Base-by-base conservation (phyloP, 2,329 filamentous ascomycete genomes). In the Dichotomopilus funicola region DNA sequence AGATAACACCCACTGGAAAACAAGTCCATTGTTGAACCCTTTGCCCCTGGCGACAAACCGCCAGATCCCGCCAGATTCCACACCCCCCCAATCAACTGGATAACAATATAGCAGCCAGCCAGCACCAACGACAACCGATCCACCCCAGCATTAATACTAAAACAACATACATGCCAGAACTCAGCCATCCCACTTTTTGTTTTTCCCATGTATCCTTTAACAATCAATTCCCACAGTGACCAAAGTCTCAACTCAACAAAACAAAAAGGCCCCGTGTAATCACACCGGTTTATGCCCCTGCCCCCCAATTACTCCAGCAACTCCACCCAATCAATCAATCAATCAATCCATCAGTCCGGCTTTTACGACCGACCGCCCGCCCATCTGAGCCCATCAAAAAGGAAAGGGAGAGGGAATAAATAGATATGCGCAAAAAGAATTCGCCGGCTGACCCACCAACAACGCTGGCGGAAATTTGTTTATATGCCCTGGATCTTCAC, bases 221-320 rank as follows among this genome's bases (percentile, higher is more conserved):
- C 19, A 27, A 27, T 27, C 19, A 27, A 27, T 27, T 27, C 19
- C 19, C 19, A 27, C 19, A 27, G 19, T 27, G 19, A 3, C 19
- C 19, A 27, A 27, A 27, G 19, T 27, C 19, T 27, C 19, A 27
- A 27, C 19, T 2, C 19, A 27, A 6, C 37, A 9, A n/a, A 38
- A 6, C 45, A 40, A 37, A 44, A 13, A 49, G 19, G 40, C 19
- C 45, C 35, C 34, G 19, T 57, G 8, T 11, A 27, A 49, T 12
- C 41, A 27, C 19, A 27, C 19, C 19, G 19, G 19, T 2, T 27
- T 27, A 27, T 27, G 19, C 33, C 41, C 31, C 13, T 40, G 31
- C 53, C 36, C 43, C 33, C 33, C 27, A 45, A 45, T 11, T 49
- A 58, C 56, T 58, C 56, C 55, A 51, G 40, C 55, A 55, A 58